Base-by-base conservation (phyloP, 495 filamentous ascomycete genomes). In the Thermochaetoides thermophila region DNA sequence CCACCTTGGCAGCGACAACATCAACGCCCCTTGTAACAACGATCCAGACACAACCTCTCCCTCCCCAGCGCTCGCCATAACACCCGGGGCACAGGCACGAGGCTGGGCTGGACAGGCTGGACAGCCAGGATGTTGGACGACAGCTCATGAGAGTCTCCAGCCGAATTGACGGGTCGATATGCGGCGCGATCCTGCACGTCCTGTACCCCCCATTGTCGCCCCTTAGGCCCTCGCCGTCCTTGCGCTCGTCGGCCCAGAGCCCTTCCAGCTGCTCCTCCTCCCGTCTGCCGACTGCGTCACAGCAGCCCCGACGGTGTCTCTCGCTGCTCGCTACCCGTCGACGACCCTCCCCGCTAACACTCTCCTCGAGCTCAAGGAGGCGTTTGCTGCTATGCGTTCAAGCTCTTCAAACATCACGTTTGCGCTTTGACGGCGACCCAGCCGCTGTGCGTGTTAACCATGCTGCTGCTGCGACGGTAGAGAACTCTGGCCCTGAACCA, bases 101-200 rank as follows among this genome's bases (percentile, higher is more conserved):
- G 49, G 54, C 42, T 56, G 49, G 56, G 54, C 53, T 61, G 51
- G 47, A 40, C 44, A n/a, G n/a, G n/a, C 11, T 11, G 46, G 49
- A 40, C 46, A 42, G 53, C 46, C 51, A 63, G 43, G 51, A 68
- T 68, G 63, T 48, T 50, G 40, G 50, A 50, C 56, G 48, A 56
- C 54, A 57, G 49, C 63, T 53, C 63, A 68, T 68, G 63, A 66
- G 58, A 64, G 52, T 61, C 54, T 49, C 57, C 39, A 60, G 49
- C 49, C 58, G 56, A 60, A 60, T 64, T 52, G 58, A 68, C 50
- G 55, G 61, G 56, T 60, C 59, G 56, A 58, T 59, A 59, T 63
- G 57, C 58, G 59, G 62, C 59, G 53, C 59, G 45, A 54, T 64
- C 45, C 50, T 55, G 43, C 47, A 56, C 35, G 47, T 24, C 21